These are phyloP conservation scores for Phoma herbarum DNA, from an alignment of 2,329 filamentous ascomycete species.

Conservation along the genomic window DNA sequence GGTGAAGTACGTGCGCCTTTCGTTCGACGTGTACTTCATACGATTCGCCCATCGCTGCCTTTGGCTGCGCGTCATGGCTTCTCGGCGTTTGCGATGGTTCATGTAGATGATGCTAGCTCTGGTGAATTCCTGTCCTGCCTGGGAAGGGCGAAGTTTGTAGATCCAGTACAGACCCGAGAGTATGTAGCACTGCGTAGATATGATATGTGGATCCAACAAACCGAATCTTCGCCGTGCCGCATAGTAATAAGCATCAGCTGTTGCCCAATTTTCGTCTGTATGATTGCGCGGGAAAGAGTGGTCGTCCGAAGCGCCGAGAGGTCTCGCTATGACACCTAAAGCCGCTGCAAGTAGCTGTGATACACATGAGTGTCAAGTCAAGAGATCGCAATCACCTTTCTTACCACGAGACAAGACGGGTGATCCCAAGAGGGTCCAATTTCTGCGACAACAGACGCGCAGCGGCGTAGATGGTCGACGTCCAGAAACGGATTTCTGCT, in stretches of 20 bases:
- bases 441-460: neutral
- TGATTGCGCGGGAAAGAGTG: neutral
- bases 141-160: neutral
- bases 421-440: neutral
- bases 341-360: neutral
- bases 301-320: neutral
- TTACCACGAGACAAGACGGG: neutral
- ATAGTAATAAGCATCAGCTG: neutral
- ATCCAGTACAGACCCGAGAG: neutral
- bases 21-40: neutral
- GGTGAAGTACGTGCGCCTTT: neutral
- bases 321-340: neutral
- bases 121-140: neutral
- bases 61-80: neutral
- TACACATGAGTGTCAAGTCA: neutral
- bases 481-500: neutral
- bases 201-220: neutral
- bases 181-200: neutral
- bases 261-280: neutral
- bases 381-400: neutral
- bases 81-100: neutral
- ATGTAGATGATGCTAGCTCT: conserved; percentile 1
- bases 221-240: neutral
- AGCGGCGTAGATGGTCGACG: neutral
- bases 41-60: neutral